phyloP scores from a whole-genome alignment of 2,329 filamentous ascomycete species.

The Penicillium sp. region DNA sequence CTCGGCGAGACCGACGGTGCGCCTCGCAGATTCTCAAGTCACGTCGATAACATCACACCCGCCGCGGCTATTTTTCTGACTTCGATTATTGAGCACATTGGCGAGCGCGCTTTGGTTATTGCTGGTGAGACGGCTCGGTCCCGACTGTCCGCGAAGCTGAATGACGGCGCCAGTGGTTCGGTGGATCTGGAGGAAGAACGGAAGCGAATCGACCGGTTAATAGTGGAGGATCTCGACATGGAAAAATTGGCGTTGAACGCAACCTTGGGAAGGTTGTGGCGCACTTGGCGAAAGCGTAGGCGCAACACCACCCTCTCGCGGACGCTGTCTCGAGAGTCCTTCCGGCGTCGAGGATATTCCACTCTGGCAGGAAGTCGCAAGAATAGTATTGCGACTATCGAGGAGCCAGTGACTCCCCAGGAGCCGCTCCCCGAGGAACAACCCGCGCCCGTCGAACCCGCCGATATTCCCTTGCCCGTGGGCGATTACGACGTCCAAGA shows the following conservation, averaged over 20 bases:
- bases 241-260: constrained; percentile 90
- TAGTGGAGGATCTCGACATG: constrained; percentile 91
- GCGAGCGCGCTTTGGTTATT: constrained; percentile 85
- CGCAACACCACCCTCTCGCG: constrained; percentile 41
- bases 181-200: constrained; percentile 48
- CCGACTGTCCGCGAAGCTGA: constrained; percentile 35
- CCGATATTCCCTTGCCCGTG: constrained; percentile 36
- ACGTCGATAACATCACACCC: constrained; percentile 74
- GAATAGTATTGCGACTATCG: constrained; percentile 42
- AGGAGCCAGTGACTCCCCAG: constrained; percentile 30
- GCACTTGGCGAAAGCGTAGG: constrained; percentile 85
- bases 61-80: constrained; percentile 95
- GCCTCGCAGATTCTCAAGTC: constrained; percentile 60
- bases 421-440: constrained; percentile 16
- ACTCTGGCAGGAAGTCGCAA: constrained; percentile 38
- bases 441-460: constrained; percentile 32
- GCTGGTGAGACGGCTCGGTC: constrained; percentile 78
- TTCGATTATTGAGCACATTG: constrained; percentile 90
- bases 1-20: constrained; percentile 62
- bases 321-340: constrained; percentile 48
- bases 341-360: constrained; percentile 35
- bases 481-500: constrained; percentile 55
- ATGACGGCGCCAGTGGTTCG: constrained; percentile 63
- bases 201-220: constrained; percentile 63
- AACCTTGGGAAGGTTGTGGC: constrained; percentile 86